Evolutionary conservation across 148 eudicot genomes (phyloP).

Genomic region (Pouteria glomerata): DNA sequence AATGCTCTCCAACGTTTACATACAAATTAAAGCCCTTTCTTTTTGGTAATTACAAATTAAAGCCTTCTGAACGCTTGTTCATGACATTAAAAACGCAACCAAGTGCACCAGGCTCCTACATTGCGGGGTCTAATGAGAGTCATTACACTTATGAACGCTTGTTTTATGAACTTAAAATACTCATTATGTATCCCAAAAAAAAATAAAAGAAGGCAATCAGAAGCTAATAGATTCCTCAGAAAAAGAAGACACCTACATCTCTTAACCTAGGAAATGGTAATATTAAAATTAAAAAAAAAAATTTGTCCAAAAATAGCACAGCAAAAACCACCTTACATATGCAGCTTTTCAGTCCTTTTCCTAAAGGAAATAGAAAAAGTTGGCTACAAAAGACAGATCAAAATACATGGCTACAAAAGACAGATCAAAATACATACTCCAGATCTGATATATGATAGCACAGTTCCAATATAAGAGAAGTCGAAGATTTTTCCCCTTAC

Average conservation of each 20-base stretch:
- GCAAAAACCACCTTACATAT: background rate
- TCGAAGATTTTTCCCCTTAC: background rate
- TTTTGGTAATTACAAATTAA: too few relatives aligned
- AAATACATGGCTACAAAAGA: background rate
- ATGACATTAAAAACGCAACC: too few relatives aligned
- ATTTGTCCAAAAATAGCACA: background rate
- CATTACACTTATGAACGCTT: background rate
- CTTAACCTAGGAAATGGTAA: background rate
- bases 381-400: too few relatives aligned
- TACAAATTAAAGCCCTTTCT: too few relatives aligned
- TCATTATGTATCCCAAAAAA: too few relatives aligned
- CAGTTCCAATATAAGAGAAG: background rate
- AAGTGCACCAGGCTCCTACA: too few relatives aligned
- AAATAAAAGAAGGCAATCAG: background rate
- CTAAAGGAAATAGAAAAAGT: background rate
- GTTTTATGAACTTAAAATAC: too few relatives aligned
- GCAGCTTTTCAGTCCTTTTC: background rate
- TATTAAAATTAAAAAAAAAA: too few relatives aligned
- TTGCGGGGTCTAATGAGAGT: too few relatives aligned
- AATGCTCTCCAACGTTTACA: background rate
- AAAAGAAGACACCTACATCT: background rate
- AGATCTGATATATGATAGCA: background rate
- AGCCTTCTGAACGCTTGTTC: too few relatives aligned
- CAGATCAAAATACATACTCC: background rate
- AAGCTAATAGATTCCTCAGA: background rate